Base-by-base conservation (phyloP, 1,284 basidiomycete genomes). In the Thecaphora thlaspeos region DNA sequence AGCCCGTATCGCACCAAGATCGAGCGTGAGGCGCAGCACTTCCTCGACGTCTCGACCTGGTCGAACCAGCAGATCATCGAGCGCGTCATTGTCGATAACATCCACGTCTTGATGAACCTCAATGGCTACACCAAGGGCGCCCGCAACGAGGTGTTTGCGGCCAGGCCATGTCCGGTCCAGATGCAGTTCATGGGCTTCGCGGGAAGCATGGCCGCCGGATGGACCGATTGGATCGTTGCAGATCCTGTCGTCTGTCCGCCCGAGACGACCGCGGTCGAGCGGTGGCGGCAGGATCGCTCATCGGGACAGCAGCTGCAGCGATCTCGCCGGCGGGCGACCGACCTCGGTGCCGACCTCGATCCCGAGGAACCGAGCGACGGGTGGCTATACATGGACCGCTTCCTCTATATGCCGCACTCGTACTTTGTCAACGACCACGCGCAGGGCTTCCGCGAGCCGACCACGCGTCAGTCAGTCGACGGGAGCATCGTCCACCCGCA, bases 41-140 rank as follows among this genome's bases (percentile, higher is more conserved):
- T 85, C 52, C 45, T 80, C 26, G 84, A 86, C 55, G 82, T 84
- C 5, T 84, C 83, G 12, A 55, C 76, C 3, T 82, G 81, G 81
- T 68, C 81, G 12, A 80, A 81, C 18, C 74, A 81, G 49, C 77
- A 77, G 28, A 78, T 83, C 32, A 75, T 82, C 38, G 78, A 83
- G 48, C 79, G 73, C 44, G 83, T 86, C 51, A 60, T 80, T 26
- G 68, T 75, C 54, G 83, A 85, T 58, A 79, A 81, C 44, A 83
- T 86, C 52, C 84, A 86, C 61, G 81, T 76, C 81, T 80, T 85
- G 19, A 78, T 85, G 54, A 84, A 85, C 57, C 73, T 85, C 4
- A 84, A 84, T 19, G 85, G 85, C 4, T 86, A 86, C 61, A 86
- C 85, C n/a, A 86, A 85, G 71, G 85, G 84, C 11, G 83, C 85